A percentile compares a stretch with the other conserved stretches of the same genome.
These are phyloP conservation scores for Cucumis cinereus DNA, from an alignment of 306 rosid species.

Conservation along the genomic window DNA sequence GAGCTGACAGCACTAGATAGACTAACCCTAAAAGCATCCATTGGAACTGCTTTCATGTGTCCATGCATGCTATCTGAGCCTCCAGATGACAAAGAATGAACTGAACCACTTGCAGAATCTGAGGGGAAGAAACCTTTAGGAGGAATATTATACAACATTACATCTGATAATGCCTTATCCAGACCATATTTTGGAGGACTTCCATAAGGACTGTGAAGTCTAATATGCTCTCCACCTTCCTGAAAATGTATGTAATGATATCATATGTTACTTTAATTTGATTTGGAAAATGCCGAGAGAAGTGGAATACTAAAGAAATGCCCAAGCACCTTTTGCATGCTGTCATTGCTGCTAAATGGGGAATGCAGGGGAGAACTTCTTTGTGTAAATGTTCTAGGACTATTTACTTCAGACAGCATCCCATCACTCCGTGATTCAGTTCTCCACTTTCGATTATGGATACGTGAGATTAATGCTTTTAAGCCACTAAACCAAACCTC, in stretches of 20 bases:
- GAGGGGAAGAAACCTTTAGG: constrained; percentile 86
- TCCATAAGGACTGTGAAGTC: constrained; percentile 88
- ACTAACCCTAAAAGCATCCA: constrained; percentile 98
- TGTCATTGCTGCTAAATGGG: constrained; percentile 91
- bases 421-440: constrained; percentile 98
- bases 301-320: constrained; percentile 6
- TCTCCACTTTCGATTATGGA: constrained; percentile 89
- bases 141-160: constrained; percentile 64
- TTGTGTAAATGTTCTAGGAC: constrained; percentile 91
- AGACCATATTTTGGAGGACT: constrained; percentile 91
- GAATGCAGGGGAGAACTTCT: constrained; percentile 93
- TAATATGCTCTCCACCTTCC: constrained; percentile 86
- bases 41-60: constrained; percentile 71
- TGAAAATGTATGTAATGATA: constrained; percentile 26
- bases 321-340: constrained; percentile 96
- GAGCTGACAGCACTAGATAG: constrained; percentile 97
- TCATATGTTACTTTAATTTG: constrained; percentile 9
- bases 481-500: constrained; percentile 99
- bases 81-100: constrained; percentile 90
- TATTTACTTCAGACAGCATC: constrained; percentile 84
- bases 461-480: constrained; percentile 81
- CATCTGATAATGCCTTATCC: constrained; percentile 83
- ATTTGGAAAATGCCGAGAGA: constrained; percentile 13
- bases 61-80: constrained; percentile 94
- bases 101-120: constrained; percentile 89